Base-by-base conservation (phyloP, 2,329 filamentous ascomycete genomes). In the Alternaria brassicicola region DNA sequence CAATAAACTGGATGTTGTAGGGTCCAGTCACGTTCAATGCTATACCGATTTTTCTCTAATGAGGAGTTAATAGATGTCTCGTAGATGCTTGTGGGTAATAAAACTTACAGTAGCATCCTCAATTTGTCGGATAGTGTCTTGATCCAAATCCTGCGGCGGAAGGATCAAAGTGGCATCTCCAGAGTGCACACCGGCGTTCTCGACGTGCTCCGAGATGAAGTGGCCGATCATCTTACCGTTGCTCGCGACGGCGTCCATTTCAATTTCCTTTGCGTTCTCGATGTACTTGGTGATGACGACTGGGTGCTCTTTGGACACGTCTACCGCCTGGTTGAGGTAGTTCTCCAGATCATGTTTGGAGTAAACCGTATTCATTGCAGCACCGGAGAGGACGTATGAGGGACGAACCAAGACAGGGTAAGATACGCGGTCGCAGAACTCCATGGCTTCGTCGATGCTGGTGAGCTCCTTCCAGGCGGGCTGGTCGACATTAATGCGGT, bases 201-300 rank as follows among this genome's bases (percentile, higher is more conserved):
- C 95, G 39, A 99, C 95, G 78, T 99, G 95, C 83, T 99, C 95
- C 0, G 94, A 98, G 74, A 99, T 92, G 79, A 98, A 98, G 78
- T 98, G 95, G 12, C 94, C 93, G 57, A 97, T 87, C 79, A 98
- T 90, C 53, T 86, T 89, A 73, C 95, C 95, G 68, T 96, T 90
- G 70, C 89, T 89, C 52, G 94, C 95, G 42, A 99, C 95, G 38
- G 95, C 95, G 71, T 99, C 95, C 95, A 99, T 98, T 80, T 99
- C 95, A 64, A 99, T 98, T 78, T 99, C 95, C 84, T 99, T 98
- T 65, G 95, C 95, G 67, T 96, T 95, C 83, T 99, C 95, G 67
- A 99, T 98, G 81, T 98, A 99, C 82, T 99, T 99, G 61, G 94
- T 98, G 73, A 99, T 98, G 61, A 99, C 95, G 10, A 99, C 95